Evolutionary conservation across 148 eudicot species (phyloP), one percentile per base, ranked within the genome.

Genomic region (Suaeda aralocaspica): DNA sequence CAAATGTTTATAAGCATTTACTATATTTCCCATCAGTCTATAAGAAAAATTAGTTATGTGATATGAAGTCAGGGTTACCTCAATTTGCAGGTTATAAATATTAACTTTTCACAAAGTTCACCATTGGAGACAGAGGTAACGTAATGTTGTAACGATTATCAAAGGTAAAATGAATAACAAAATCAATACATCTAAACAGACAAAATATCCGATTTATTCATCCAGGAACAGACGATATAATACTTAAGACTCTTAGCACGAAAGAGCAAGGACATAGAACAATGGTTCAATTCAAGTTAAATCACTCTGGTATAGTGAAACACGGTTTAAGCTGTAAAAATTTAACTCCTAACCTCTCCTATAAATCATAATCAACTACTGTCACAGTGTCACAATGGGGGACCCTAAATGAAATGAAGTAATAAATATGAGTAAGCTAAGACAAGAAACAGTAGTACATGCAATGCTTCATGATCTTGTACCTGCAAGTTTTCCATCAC

Each of bases 401-500:
- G n/a, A n/a, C n/a, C n/a, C n/a, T n/a, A n/a, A n/a, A n/a, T n/a
- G n/a, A n/a, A n/a, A n/a, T n/a, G n/a, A n/a, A n/a, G n/a, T n/a
- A n/a, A 26, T 10, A 59, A 2, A 36, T 12, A 36, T 11, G 9
- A 8, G 12, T 41, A 13, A n/a, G 31, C 52, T 25, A 28, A 9
- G 44, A 41, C 13, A 29, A 1, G 16, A 44, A 52, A 63, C n/a
- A 36, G 29, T 25, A 26, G 42, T 34, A 34, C 50, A 14, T 26
- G 14, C 24, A 50, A 34, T 30, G 59, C 48, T 60, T 31, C 57
- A 48, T 33, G 33, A 66, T 42, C 1, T 59, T 8, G 10, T 85
- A 93, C 98, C 96, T 84, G 88, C 82, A 51, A 93, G 77, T 85
- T 87, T 90, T 24, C 98, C 96, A 71, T 93, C 98, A 59, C 98